These are phyloP conservation scores for Sphagnum contortum DNA, from an alignment of 225 moss, liverwort and hornwort genomes.

Conservation along the genomic window DNA sequence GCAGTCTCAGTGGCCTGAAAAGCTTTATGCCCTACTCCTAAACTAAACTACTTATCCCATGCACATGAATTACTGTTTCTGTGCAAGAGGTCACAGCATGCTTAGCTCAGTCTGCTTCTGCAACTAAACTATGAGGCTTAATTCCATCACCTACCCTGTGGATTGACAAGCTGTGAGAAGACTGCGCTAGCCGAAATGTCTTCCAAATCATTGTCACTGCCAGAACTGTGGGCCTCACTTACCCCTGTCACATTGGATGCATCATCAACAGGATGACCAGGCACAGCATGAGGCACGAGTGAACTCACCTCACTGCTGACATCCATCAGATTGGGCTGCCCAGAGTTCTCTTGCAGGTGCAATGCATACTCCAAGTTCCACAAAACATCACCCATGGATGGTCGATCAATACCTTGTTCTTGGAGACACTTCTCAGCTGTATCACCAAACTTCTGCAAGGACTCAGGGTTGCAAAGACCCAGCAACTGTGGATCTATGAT, in stretches of 20 bases:
- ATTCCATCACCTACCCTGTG: slow-evolving; percentile 73
- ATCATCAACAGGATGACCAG: slow-evolving; percentile 33
- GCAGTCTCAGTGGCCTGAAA: too few species aligned
- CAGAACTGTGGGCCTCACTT: slow-evolving; percentile 42
- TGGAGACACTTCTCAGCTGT: slow-evolving; percentile 89
- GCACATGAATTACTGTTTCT: too few species aligned
- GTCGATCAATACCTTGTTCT: slow-evolving; percentile 81
- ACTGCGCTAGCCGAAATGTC: slow-evolving; percentile 81
- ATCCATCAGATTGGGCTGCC: slow-evolving; percentile 66
- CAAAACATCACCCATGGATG: slow-evolving; percentile 83
- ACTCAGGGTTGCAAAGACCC: slow-evolving; percentile 43
- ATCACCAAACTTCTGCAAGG: slow-evolving; percentile 77
- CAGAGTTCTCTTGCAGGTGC: slow-evolving; percentile 63
- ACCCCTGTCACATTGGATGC: slow-evolving; percentile 48
- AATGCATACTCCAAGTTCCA: slow-evolving; percentile 89
- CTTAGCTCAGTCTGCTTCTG: too few species aligned
- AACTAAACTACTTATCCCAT: too few species aligned
- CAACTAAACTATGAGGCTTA: too few species aligned
- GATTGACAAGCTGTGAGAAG: slow-evolving; percentile 92
- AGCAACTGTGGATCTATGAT: slow-evolving; percentile 75
- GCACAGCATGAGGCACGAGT: slow-evolving; percentile 35
- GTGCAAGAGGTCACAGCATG: too few species aligned
- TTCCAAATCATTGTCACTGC: slow-evolving; percentile 48
- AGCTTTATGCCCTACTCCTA: too few species aligned
- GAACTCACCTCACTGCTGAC: slow-evolving; percentile 46